Percentiles rank a stretch among this genome's conserved stretches.
phyloP scores from a whole-genome alignment of 1,284 basidiomycete genomes.

The Marasmius oreades region DNA sequence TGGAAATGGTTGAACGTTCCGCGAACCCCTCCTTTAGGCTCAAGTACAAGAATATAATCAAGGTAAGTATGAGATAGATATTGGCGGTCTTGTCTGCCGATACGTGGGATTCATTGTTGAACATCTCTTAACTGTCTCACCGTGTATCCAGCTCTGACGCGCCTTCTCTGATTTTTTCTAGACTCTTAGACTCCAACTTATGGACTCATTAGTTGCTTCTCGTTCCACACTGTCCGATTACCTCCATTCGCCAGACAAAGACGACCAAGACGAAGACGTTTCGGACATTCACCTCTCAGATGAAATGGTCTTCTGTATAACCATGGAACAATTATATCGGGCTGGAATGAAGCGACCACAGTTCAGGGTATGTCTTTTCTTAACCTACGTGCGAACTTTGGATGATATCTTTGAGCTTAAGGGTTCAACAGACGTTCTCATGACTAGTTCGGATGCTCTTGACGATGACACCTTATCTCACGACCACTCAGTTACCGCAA shows the following conservation, averaged over 20 bases:
- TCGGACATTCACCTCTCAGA: constrained; percentile 20
- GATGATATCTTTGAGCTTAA: constrained; percentile 15
- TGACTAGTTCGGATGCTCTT: constrained; percentile 15
- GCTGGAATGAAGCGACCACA: constrained; percentile 36
- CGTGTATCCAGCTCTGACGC: neutral
- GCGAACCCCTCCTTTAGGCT: constrained; percentile 41
- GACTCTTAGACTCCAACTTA: constrained; percentile 14
- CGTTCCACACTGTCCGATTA: constrained; percentile 21
- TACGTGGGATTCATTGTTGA: no score
- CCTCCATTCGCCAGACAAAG: constrained; percentile 11
- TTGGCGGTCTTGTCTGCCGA: no score
- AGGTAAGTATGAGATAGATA: constrained; percentile 48
- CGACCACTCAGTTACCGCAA: constrained; percentile 11
- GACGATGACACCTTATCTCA: constrained; percentile 28
- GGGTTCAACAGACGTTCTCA: constrained; percentile 7
- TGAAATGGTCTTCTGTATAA: constrained; percentile 37
- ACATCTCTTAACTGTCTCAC: no score
- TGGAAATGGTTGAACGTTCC: constrained; percentile 51
- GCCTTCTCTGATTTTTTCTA: constrained; percentile 2
- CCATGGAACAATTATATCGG: constrained; percentile 48
- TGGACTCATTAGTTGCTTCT: constrained; percentile 14
- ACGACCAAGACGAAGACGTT: constrained; percentile 4
- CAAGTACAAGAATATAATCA: constrained; percentile 40
- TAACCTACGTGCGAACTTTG: constrained; percentile 4
- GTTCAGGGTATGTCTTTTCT: constrained; percentile 45